Percentiles rank a stretch among this genome's conserved stretches.
Conservation (phyloP, 1,284 basidiomycete genomes). For the Ceratobasidium theobromae region DNA sequence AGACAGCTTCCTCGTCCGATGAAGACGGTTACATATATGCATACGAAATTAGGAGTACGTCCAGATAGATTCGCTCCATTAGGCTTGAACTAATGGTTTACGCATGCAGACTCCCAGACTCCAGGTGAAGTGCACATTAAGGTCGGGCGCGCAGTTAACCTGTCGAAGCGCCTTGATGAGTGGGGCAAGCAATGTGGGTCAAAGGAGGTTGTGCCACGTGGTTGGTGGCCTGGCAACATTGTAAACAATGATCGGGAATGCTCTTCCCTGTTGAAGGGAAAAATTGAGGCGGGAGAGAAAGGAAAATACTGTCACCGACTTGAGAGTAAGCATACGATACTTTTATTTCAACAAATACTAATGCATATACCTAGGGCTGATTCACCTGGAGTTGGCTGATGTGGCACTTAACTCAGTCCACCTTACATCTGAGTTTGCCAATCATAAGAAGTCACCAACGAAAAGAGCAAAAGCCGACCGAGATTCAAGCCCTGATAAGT, state of each 20-base stretch:
- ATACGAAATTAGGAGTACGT: conserved; percentile 68
- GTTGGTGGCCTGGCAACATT: conserved; percentile 53
- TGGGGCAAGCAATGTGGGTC: conserved; percentile 70
- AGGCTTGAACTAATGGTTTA: background rate
- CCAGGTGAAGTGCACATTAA: conserved; percentile 50
- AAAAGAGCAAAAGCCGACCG: conserved; percentile 8
- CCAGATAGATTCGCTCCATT: background rate
- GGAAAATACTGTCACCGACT: conserved; percentile 51
- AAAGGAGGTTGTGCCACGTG: conserved; percentile 50
- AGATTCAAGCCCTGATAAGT: conserved; percentile 17
- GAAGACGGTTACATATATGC: conserved; percentile 73
- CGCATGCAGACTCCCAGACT: conserved; percentile 40
- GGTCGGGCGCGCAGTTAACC: conserved; percentile 55
- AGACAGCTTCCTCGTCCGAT: conserved; percentile 58
- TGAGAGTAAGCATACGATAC: conserved; percentile 50
- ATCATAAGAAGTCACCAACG: conserved; percentile 37
- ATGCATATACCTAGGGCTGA: conserved; percentile 44
- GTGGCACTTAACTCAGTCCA: conserved; percentile 60
- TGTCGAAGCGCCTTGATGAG: conserved; percentile 59
- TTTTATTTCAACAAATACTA: background rate
- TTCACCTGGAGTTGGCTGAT: conserved; percentile 75
- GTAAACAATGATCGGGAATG: conserved; percentile 39
- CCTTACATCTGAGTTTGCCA: conserved; percentile 53
- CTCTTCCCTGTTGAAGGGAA: conserved; percentile 48
- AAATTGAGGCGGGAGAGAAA: conserved; percentile 55